Evolutionary conservation across 1,284 basidiomycete species (phyloP).

Genomic region (Malassezia sympodialis): DNA sequence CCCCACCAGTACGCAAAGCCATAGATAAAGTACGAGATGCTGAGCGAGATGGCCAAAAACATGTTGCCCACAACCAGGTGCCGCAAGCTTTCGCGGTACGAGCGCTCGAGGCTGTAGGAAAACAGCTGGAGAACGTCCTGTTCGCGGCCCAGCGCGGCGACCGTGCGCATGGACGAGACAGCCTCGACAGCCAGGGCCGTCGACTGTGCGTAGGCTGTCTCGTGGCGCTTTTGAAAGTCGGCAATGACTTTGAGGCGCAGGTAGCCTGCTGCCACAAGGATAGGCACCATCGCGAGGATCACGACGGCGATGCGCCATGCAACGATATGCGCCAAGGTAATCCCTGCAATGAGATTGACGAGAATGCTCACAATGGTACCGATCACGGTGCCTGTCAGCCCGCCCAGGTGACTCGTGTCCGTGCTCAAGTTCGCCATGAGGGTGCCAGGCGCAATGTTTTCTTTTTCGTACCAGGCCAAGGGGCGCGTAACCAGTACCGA

Average conservation of each 20-base stretch:
- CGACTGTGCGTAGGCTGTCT: slow-evolving; percentile 31
- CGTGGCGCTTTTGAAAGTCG: slow-evolving; percentile 36
- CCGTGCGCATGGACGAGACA: slow-evolving; percentile 30
- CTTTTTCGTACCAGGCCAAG: slow-evolving; percentile 27
- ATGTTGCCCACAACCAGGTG: slow-evolving; percentile 31
- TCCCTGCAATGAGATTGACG: slow-evolving; percentile 34
- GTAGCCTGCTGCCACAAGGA: slow-evolving; percentile 31
- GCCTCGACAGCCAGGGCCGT: slow-evolving; percentile 38
- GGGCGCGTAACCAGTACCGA: slow-evolving; percentile 26
- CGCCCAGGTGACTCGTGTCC: slow-evolving; percentile 32
- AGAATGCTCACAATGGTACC: slow-evolving; percentile 37
- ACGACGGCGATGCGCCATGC: slow-evolving; percentile 36
- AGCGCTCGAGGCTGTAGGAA: slow-evolving; percentile 20
- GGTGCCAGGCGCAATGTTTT: slow-evolving; percentile 20
- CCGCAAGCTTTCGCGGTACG: slow-evolving; percentile 29
- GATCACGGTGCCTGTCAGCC: slow-evolving; percentile 32
- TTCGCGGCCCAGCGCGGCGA: slow-evolving; percentile 29
- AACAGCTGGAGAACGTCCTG: slow-evolving; percentile 30
- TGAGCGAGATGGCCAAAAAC: slow-evolving; percentile 30
- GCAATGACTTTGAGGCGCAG: slow-evolving; percentile 35
- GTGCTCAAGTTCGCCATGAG: slow-evolving; percentile 31
- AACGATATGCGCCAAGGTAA: slow-evolving; percentile 26
- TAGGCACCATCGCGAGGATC: slow-evolving; percentile 32
- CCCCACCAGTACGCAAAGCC: slow-evolving; percentile 43
- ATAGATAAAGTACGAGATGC: slow-evolving; percentile 39